phyloP scores from a whole-genome alignment of 768 basidiomycete genomes.

The Ramaria rubella region DNA sequence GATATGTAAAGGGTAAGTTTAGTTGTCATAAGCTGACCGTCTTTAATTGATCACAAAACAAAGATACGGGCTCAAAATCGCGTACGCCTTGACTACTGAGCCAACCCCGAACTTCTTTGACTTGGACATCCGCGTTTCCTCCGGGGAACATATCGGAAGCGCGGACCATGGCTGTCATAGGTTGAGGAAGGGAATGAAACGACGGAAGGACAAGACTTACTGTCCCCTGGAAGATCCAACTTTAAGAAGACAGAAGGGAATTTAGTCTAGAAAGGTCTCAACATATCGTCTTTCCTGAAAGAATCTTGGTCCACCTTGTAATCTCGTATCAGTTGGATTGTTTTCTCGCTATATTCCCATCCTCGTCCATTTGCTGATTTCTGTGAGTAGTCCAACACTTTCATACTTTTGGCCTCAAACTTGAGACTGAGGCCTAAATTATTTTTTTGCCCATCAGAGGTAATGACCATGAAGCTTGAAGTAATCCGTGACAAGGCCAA shows the following conservation, averaged over 20 bases:
- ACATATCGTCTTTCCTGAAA: no score
- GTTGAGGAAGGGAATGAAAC: background rate
- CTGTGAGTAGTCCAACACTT: conserved; percentile 87
- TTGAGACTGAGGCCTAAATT: conserved; percentile 94
- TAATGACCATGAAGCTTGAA: conserved; percentile 87
- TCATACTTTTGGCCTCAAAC: conserved; percentile 89
- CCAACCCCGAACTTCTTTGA: conserved; percentile 81
- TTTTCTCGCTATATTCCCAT: conserved; percentile 93
- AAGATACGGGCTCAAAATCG: conserved; percentile 87
- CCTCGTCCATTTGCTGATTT: conserved; percentile 60
- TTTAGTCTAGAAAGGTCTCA: no score
- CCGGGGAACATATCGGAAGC: conserved; percentile 56
- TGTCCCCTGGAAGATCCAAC: conserved; percentile 67
- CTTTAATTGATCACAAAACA: conserved; percentile 86
- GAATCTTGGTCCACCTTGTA: no score
- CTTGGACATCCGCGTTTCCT: conserved; percentile 56
- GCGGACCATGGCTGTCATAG: conserved; percentile 59
- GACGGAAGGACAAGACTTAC: conserved; percentile 33
- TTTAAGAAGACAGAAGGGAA: conserved; percentile 81
- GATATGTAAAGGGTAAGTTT: background rate
- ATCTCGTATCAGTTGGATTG: conserved; percentile 70
- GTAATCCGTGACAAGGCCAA: conserved; percentile 86
- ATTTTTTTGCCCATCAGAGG: conserved; percentile 66
- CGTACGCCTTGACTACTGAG: conserved; percentile 78
- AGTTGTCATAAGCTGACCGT: conserved; percentile 50